Conservation (phyloP, 768 basidiomycete genomes). For the Suillus bovinus region DNA sequence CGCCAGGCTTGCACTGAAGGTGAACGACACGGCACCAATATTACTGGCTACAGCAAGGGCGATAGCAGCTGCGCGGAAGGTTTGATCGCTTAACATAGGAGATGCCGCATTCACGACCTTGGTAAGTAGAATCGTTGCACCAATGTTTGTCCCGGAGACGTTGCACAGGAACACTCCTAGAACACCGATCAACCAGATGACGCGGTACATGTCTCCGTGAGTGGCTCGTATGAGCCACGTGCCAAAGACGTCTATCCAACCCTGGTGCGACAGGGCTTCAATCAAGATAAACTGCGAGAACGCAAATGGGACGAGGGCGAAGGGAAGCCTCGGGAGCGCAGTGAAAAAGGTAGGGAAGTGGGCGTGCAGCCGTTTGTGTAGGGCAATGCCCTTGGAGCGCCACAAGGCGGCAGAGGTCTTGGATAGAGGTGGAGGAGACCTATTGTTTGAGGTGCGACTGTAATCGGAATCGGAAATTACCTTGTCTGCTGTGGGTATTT, state of each 20-base stretch:
- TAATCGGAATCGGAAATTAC: conserved; percentile 3
- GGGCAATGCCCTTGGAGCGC: neutral
- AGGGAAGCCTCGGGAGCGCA: conserved; percentile 69
- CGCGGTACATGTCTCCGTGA: conserved; percentile 41
- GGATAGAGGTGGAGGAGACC: neutral
- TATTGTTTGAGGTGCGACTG: conserved; percentile 6
- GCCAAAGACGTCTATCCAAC: conserved; percentile 88
- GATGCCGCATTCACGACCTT: conserved; percentile 63
- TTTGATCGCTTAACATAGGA: conserved; percentile 33
- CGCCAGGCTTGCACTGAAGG: conserved; percentile 86
- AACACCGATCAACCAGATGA: conserved; percentile 69
- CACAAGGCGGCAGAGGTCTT: neutral
- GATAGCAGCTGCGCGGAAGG: conserved; percentile 57
- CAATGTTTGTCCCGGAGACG: conserved; percentile 87
- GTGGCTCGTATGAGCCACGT: conserved; percentile 58
- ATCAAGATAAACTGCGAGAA: conserved; percentile 96
- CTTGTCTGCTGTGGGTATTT: neutral
- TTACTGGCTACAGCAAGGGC: conserved; percentile 86
- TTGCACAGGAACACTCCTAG: conserved; percentile 78
- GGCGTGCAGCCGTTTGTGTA: conserved; percentile 16
- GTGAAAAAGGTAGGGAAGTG: conserved; percentile 74
- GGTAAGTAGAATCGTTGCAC: conserved; percentile 86
- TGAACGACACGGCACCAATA: conserved; percentile 87
- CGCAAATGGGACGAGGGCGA: conserved; percentile 85
- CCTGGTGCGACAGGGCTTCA: conserved; percentile 74